Base-by-base conservation (phyloP, 164 flowering plant genomes). In the Vitis rotundifolia region DNA sequence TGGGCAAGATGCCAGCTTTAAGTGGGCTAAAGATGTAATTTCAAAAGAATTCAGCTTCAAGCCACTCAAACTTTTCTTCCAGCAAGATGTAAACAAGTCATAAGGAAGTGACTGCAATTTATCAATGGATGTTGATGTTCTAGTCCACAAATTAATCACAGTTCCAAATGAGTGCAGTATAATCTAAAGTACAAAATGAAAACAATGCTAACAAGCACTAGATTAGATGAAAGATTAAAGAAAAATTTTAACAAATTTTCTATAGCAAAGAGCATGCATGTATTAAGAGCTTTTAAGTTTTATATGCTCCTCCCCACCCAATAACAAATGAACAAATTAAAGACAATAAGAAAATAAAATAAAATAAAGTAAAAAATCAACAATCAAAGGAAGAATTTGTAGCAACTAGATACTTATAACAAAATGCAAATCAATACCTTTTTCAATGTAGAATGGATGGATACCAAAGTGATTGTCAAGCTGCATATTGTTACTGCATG, bases 361-460 rank as follows among this genome's bases (percentile, higher is more conserved):
- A 31, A 70, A 14, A 37, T 37, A 5, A 59, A 22, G 64, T 11
- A 5, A 3, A 55, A 15, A 1, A 14, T 49, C 11, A 51, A 3
- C 54, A 68, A 49, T 18, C 8, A n/a, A 54, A 37, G 44, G 44
- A 37, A 37, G 44, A 6, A 37, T 37, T 6, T 37, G 5, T 3
- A 37, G 44, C 44, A 37, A 37, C 5, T 37, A 37, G 6, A 6
- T 3, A 3, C 6, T 37, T 44, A 51, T 22, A 8, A 73, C 12
- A 63, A 26, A 61, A n/a, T 37, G 44, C 37, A 62, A 8, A 11
- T 29, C 1, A 22, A 55, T 77, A 90, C 99, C 97, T 83, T 80
- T 91, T 53, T 75, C 77, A 56, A 95, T 90, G 67, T 81, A 89
- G 77, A 96, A 93, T 8, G 99, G 93, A 73, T 83, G 37, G 37